A percentile compares a stretch with the other conserved stretches of the same genome.
Conservation (phyloP, 2,329 filamentous ascomycete species). For the Periconia digitata region DNA sequence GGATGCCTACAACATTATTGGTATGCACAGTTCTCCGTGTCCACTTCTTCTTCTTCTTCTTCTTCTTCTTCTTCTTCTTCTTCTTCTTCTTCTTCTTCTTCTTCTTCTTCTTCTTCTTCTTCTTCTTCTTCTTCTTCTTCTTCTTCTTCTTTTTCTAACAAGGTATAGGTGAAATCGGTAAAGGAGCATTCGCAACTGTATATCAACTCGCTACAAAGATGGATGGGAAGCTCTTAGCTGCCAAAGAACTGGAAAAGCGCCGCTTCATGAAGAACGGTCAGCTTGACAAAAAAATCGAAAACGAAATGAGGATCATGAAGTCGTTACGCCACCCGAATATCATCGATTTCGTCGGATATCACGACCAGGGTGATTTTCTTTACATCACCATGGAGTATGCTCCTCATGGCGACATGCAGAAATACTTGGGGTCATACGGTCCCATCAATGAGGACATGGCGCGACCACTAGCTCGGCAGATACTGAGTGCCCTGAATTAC, state of each 20-base stretch:
- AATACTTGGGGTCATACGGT: constrained; percentile 64
- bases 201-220: constrained; percentile 86
- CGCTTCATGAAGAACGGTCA: constrained; percentile 91
- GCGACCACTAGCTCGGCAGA: constrained; percentile 72
- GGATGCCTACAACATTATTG: constrained; percentile 76
- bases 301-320: constrained; percentile 96
- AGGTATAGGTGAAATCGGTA: constrained; percentile 68
- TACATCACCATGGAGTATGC: constrained; percentile 99
- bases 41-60: too few relatives aligned
- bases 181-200: constrained; percentile 92
- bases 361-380: constrained; percentile 77
- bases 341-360: constrained; percentile 85
- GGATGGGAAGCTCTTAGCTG: constrained; percentile 80
- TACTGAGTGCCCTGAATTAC: constrained; percentile 81
- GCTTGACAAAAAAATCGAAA: constrained; percentile 88
- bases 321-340: constrained; percentile 83
- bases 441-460: constrained; percentile 68
- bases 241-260: constrained; percentile 92
- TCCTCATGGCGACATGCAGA: constrained; percentile 77
- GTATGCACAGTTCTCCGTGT: constrained; percentile 11
- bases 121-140: too few relatives aligned
- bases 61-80: too few relatives aligned
- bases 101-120: too few relatives aligned
- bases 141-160: background rate
- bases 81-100: too few relatives aligned